These are phyloP conservation scores for Dillenia turbinata DNA, from an alignment of 164 flowering plant genomes.

Conservation along the genomic window DNA sequence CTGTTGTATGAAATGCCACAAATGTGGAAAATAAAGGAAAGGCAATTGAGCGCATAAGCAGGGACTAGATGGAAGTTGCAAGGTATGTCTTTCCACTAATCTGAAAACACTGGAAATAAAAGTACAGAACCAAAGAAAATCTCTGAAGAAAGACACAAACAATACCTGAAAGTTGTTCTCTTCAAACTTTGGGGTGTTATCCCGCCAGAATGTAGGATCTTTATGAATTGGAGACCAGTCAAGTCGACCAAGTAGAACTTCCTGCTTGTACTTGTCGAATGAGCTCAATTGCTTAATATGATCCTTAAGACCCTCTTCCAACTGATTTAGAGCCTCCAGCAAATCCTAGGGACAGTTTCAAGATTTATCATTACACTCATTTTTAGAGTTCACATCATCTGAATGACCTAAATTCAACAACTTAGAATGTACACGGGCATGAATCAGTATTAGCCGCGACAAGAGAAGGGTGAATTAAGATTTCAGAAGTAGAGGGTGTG, in stretches of 20 bases:
- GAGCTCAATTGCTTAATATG: slow-evolving; percentile 83
- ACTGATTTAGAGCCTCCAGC: slow-evolving; percentile 79
- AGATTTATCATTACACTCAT: no score
- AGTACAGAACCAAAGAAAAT: neutral
- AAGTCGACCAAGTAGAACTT: slow-evolving; percentile 91
- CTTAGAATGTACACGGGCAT: no score
- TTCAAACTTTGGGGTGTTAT: slow-evolving; percentile 78
- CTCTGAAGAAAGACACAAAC: neutral
- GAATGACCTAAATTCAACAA: no score
- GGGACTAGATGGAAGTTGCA: no score
- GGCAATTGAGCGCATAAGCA: no score
- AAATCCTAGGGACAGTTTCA: slow-evolving; percentile 52
- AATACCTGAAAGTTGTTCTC: slow-evolving; percentile 93
- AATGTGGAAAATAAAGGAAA: neutral
- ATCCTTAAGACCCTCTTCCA: slow-evolving; percentile 82
- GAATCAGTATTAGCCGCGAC: no score
- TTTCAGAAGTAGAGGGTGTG: no score
- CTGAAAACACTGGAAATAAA: neutral
- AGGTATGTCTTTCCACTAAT: neutral
- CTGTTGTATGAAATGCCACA: neutral
- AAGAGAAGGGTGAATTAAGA: no score
- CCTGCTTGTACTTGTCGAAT: slow-evolving; percentile 95
- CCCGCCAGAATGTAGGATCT: slow-evolving; percentile 90
- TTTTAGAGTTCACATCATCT: no score
- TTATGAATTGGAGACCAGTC: slow-evolving; percentile 99